Evolutionary conservation across 768 basidiomycete genomes (phyloP).

Genomic region (Hericium coralloides): DNA sequence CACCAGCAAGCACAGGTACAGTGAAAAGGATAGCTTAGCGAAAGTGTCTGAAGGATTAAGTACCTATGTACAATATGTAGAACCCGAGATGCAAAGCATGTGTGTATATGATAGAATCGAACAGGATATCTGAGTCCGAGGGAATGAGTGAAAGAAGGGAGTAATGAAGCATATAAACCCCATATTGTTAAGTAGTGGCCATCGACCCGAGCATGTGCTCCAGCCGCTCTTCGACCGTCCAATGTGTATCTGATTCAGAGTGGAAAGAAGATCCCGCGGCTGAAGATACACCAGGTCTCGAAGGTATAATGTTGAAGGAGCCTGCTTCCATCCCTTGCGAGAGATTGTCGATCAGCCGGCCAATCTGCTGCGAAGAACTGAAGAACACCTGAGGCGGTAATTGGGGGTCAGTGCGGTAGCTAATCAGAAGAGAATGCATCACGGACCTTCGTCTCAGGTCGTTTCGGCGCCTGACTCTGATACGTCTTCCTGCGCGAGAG

Average conservation of each 20-base stretch:
- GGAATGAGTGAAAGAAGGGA: background rate
- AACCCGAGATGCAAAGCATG: background rate
- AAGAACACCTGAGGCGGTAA: conserved; percentile 51
- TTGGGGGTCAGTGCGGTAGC: background rate
- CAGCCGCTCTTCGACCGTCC: conserved; percentile 69
- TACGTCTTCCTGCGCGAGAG: conserved; percentile 50
- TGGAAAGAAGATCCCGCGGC: conserved; percentile 22
- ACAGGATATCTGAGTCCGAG: background rate
- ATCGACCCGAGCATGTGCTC: conserved; percentile 57
- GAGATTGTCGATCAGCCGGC: conserved; percentile 73
- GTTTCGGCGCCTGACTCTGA: conserved; percentile 36
- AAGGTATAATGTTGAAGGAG: conserved; percentile 67
- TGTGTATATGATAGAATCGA: background rate
- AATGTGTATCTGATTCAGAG: conserved; percentile 51
- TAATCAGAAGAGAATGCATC: background rate
- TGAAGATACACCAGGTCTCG: conserved; percentile 12
- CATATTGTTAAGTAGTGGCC: conserved; percentile 20
- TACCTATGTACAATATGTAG: background rate
- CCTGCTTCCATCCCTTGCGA: conserved; percentile 78
- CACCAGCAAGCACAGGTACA: conserved; percentile 13
- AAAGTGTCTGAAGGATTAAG: background rate
- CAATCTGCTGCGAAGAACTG: conserved; percentile 70
- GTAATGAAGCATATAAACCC: background rate
- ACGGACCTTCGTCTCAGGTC: conserved; percentile 80
- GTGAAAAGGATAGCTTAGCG: background rate